These are phyloP conservation scores for Babesia ovata DNA, from an alignment of 169 alveolate genomes.

Conservation along the genomic window DNA sequence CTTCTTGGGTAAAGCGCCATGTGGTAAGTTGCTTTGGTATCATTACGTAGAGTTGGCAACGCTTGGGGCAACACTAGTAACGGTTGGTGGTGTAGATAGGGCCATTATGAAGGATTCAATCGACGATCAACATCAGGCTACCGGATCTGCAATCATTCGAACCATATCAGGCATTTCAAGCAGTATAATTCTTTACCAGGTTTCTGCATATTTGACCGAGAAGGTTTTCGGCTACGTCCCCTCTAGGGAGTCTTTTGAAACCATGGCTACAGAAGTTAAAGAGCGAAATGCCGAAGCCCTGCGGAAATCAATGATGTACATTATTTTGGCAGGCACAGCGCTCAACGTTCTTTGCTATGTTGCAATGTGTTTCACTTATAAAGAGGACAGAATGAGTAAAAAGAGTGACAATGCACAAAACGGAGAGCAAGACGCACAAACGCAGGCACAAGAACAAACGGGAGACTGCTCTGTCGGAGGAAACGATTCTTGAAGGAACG, in stretches of 20 bases:
- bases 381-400: not conserved
- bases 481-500: no score
- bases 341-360: slow-evolving; percentile 14
- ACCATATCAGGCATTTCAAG: slow-evolving; percentile 87
- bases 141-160: slow-evolving; percentile 81
- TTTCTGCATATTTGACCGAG: slow-evolving; percentile 86
- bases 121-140: slow-evolving; percentile 84
- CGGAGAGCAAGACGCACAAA: no score
- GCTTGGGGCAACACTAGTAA: slow-evolving; percentile 86
- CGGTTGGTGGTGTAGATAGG: slow-evolving; percentile 88
- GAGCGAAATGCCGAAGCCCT: slow-evolving; percentile 8
- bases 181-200: slow-evolving; percentile 85
- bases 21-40: slow-evolving; percentile 56
- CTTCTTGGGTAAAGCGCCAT: slow-evolving; percentile 67
- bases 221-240: slow-evolving; percentile 75
- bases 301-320: slow-evolving; percentile 23
- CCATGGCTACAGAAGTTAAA: not conserved
- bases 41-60: slow-evolving; percentile 71
- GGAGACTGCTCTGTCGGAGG: no score
- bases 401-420: no score
- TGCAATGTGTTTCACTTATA: not conserved
- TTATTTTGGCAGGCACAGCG: slow-evolving; percentile 2
- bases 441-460: no score
- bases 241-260: not conserved
- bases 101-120: slow-evolving; percentile 87